phyloP scores from a whole-genome alignment of 257 asterid genomes.

The Perilla frutescens region DNA sequence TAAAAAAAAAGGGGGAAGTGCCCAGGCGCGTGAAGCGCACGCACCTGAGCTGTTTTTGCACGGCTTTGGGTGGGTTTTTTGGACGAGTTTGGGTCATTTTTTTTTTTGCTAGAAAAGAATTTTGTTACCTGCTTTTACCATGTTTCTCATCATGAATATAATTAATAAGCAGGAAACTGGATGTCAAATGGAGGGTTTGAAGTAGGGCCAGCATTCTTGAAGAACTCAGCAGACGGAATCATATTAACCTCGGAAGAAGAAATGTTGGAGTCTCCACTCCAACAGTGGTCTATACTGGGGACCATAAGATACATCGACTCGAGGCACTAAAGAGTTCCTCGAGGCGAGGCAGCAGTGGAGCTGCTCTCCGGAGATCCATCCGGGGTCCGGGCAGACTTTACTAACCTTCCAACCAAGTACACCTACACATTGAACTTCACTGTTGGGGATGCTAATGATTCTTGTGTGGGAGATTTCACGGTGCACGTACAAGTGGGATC shows the following conservation, averaged over 20 bases:
- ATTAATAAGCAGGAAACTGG: not conserved
- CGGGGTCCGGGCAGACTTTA: constrained; percentile 13
- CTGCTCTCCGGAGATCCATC: constrained; percentile 36
- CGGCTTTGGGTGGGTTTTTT: too few relatives aligned
- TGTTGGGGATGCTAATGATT: constrained; percentile 41
- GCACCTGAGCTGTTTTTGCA: too few relatives aligned
- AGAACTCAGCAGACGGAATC: constrained; percentile 36
- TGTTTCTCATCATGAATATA: not conserved
- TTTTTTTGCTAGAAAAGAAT: too few relatives aligned
- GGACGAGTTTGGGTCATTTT: too few relatives aligned
- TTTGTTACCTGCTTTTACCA: not conserved
- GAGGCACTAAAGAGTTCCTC: constrained; percentile 39
- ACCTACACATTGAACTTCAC: constrained; percentile 38
- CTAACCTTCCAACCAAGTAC: not conserved
- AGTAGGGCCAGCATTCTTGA: constrained; percentile 39
- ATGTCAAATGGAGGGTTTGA: constrained; percentile 42
- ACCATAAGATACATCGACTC: constrained; percentile 36
- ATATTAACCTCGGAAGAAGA: constrained; percentile 17
- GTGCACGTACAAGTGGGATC: constrained; percentile 26
- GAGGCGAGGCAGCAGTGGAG: constrained; percentile 43
- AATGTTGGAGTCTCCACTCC: constrained; percentile 25
- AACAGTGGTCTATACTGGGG: constrained; percentile 39
- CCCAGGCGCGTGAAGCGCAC: too few relatives aligned
- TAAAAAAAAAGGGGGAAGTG: too few relatives aligned
- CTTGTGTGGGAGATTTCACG: constrained; percentile 34